Evolutionary conservation across 2,329 filamentous ascomycete species (phyloP), one percentile per base, ranked within the genome.

Genomic region (Sordariomycetes sp.): DNA sequence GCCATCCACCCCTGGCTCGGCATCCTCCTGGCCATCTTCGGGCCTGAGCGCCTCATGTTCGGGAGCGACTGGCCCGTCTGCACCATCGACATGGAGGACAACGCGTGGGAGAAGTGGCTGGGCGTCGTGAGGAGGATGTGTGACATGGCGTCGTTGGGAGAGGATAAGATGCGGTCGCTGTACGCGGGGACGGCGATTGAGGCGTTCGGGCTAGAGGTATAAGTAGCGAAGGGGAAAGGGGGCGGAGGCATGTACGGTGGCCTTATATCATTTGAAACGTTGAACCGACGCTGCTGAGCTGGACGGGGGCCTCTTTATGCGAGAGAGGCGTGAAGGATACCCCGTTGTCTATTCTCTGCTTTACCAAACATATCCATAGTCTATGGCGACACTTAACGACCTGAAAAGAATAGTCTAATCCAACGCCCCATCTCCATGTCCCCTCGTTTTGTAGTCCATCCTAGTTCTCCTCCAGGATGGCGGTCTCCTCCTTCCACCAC

Each of bases 51-150:
- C 62, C 79, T 94, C 68, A 91, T 97, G 86, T 97, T 94, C 71
- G 92, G 87, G 25, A 92, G 88, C 62, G 91, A 97, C 71, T 97
- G 93, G 93, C 92, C 93, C 2, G 87, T 97, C 1, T 96, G 90
- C 72, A 92, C 90, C 61, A 74, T 57, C 28, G 65, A 70, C 63
- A 58, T 65, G 1, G 77, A 76, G 50, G 74, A 79, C 54, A 71
- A 76, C 24, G 85, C 88, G 35, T 96, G 91, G 90, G 73, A 74
- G 40, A 81, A 86, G 64, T 97, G 92, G 92, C 81, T 76, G 62
- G 76, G 76, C 22, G 76, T 94, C 1, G 87, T 96, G 20, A 82
- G 86, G 61, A 76, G 76, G 62, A 77, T 89, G 64, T 81, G 91
- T 63, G 77, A 79, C 70, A 79, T 86, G 77, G 81, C 80, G 1